Evolutionary conservation across 768 basidiomycete species (phyloP).

Genomic region (Tricholomella constricta): DNA sequence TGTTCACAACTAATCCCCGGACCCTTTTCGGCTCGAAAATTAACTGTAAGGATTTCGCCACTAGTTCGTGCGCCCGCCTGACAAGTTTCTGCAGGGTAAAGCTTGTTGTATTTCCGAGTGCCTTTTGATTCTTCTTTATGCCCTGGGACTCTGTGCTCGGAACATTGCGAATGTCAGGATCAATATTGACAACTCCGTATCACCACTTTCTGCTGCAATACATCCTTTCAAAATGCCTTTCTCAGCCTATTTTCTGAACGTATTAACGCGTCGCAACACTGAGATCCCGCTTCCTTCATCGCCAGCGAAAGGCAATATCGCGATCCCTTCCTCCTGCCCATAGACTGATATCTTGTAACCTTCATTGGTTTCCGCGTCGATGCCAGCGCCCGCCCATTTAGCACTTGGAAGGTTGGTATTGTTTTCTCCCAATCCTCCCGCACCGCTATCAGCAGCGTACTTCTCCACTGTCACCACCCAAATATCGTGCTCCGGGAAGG

Average conservation of each 20-base stretch:
- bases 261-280: background rate
- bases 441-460: background rate
- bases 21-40: constrained; percentile 20
- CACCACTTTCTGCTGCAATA: background rate
- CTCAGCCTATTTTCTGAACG: background rate
- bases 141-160: no score
- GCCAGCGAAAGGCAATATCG: background rate
- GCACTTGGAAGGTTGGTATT: background rate
- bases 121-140: no score
- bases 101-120: no score
- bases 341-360: constrained; percentile 2
- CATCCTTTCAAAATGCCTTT: background rate
- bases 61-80: background rate
- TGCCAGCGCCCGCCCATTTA: constrained; percentile 1
- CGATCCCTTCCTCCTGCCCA: background rate
- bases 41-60: constrained; percentile 8
- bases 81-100: background rate
- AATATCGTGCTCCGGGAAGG: constrained; percentile 22
- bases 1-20: constrained; percentile 21
- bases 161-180: no score
- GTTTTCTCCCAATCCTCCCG: background rate
- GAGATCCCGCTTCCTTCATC: background rate
- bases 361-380: constrained; percentile 1
- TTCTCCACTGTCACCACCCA: constrained; percentile 9
- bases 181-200: no score